Evolutionary conservation across 345 rosid species (phyloP).

Genomic region (Citrus australasica): DNA sequence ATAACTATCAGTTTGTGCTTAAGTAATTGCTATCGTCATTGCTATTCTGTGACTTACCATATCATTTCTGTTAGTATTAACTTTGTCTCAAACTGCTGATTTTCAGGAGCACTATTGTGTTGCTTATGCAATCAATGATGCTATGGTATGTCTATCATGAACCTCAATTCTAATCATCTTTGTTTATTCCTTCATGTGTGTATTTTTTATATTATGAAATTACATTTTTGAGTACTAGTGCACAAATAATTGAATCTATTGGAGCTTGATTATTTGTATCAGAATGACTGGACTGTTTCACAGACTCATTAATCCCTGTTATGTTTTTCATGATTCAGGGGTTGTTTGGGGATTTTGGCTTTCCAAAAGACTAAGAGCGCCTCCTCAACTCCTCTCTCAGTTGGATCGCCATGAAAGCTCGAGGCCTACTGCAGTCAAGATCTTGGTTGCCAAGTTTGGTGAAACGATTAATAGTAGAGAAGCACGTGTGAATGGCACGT

Average conservation of each 20-base stretch:
- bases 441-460: conserved; percentile 8
- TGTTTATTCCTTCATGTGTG: neutral
- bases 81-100: conserved; percentile 20
- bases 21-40: too few species aligned
- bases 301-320: neutral
- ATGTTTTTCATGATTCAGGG: conserved; percentile 44
- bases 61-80: neutral
- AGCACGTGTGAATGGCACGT: conserved; percentile 18
- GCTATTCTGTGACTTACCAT: neutral
- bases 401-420: conserved; percentile 18
- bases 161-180: neutral
- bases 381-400: neutral
- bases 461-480: conserved; percentile 17
- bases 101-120: conserved; percentile 89
- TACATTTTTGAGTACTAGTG: neutral
- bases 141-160: conserved; percentile 54
- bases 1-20: conserved; percentile 7
- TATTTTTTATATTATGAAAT: neutral
- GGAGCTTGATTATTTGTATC: neutral
- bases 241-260: neutral
- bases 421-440: conserved; percentile 10
- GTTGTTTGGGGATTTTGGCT: conserved; percentile 54
- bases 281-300: neutral
- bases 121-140: conserved; percentile 77
- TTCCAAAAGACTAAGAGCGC: conserved; percentile 32